Evolutionary conservation across 495 filamentous ascomycete genomes (phyloP).

Genomic region (Hyaloscypha hepaticicola): DNA sequence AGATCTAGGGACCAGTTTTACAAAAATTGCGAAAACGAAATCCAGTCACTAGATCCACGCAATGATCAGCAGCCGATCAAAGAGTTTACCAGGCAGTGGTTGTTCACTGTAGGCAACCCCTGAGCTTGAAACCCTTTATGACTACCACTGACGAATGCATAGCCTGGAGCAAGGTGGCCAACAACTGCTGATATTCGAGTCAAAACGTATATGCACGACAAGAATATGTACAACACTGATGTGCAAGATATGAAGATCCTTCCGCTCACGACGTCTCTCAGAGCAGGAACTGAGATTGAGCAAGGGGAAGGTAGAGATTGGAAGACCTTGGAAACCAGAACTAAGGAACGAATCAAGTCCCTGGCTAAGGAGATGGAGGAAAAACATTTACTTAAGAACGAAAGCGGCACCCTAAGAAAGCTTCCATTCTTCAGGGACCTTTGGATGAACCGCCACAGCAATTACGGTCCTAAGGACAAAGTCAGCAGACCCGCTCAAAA

Average conservation of each 20-base stretch:
- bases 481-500: background rate
- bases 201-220: slow-evolving; percentile 5
- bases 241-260: background rate
- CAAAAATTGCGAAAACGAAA: background rate
- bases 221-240: background rate
- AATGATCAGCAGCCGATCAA: background rate
- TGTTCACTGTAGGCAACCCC: background rate
- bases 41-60: slow-evolving; percentile 1
- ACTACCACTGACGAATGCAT: background rate
- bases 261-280: background rate
- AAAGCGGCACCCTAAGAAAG: background rate
- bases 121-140: background rate
- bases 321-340: background rate
- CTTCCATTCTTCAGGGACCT: background rate
- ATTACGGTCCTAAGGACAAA: background rate
- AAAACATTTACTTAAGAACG: background rate
- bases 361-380: background rate
- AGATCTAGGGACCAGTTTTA: background rate
- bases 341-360: background rate
- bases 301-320: background rate
- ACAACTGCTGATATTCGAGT: slow-evolving; percentile 3
- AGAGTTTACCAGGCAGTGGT: slow-evolving; percentile 8
- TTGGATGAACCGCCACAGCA: background rate
- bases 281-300: background rate
- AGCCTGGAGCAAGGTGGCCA: background rate